Base-by-base conservation (phyloP, 83 land plant genomes). In the Picea mariana region DNA sequence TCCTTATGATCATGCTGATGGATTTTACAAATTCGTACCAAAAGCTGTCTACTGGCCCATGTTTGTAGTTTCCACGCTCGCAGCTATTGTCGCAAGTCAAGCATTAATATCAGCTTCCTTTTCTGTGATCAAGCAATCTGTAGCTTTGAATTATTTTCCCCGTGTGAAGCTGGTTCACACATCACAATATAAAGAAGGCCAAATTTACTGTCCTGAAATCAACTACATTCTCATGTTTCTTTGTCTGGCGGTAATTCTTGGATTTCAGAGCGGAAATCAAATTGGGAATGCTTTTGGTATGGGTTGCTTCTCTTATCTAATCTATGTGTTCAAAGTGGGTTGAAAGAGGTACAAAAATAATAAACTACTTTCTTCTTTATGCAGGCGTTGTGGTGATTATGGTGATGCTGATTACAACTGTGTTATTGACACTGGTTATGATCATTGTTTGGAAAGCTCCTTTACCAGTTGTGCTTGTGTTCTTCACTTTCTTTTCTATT, bases 321-420 rank as follows among this genome's bases (percentile, higher is more conserved):
- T n/a, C n/a, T n/a, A n/a, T n/a, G n/a, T n/a, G n/a, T n/a, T n/a
- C n/a, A n/a, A n/a, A n/a, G n/a, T n/a, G n/a, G n/a, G n/a, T n/a
- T n/a, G n/a, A n/a, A n/a, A n/a, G n/a, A n/a, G n/a, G n/a, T n/a
- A n/a, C n/a, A n/a, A n/a, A n/a, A n/a, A n/a, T n/a, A n/a, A n/a
- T n/a, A n/a, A n/a, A n/a, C n/a, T n/a, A n/a, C n/a, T n/a, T n/a
- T n/a, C n/a, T n/a, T n/a, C n/a, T n/a, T n/a, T n/a, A n/a, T n/a
- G n/a, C n/a, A n/a, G n/a, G n/a, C n/a, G 87, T 90, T 31, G 90
- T 92, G 7, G 92, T 92, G 80, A 79, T 90, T 0, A 87, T 84
- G 82, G 92, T 92, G 67, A 92, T 92, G 94, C 75, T 90, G 26
- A 92, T 92, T 4, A 90, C 90, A n/a, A 92, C 94, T 3, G 31